These are phyloP conservation scores for Penicillium bovifimosum DNA, from an alignment of 495 filamentous ascomycete species.

Conservation along the genomic window DNA sequence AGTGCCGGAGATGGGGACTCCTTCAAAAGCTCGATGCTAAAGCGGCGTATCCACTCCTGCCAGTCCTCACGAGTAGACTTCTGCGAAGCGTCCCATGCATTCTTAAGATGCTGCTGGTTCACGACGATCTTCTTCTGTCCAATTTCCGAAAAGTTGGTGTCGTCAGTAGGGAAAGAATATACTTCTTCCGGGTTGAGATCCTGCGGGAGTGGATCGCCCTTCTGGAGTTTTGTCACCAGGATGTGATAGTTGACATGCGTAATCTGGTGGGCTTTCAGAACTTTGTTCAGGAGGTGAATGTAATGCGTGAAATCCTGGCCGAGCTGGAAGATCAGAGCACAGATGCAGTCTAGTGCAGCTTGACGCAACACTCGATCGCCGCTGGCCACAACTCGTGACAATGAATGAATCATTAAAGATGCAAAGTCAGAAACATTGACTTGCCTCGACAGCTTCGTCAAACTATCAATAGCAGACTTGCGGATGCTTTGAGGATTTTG, in stretches of 20 bases:
- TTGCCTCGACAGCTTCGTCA: conserved; percentile 89
- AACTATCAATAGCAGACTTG: conserved; percentile 86
- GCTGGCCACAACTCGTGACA: conserved; percentile 70
- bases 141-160: conserved; percentile 73
- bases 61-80: conserved; percentile 97
- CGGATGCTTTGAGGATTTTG: conserved; percentile 71
- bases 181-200: conserved; percentile 86
- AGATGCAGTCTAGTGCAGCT: conserved; percentile 91
- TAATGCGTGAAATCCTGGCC: conserved; percentile 94
- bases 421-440: conserved; percentile 98
- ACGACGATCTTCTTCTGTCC: conserved; percentile 89
- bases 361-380: conserved; percentile 67
- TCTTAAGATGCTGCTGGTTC: conserved; percentile 94
- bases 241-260: conserved; percentile 84
- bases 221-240: conserved; percentile 84
- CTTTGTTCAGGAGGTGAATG: conserved; percentile 82
- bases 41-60: conserved; percentile 97
- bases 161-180: conserved; percentile 72
- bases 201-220: conserved; percentile 87
- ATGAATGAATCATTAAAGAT: conserved; percentile 85
- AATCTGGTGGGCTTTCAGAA: conserved; percentile 59
- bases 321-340: conserved; percentile 90
- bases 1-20: conserved; percentile 95
- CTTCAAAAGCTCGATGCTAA: conserved; percentile 90
- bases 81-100: conserved; percentile 92